Evolutionary conservation across 352 stramenopile species (phyloP).

Genomic region (Phytophthora constricta): DNA sequence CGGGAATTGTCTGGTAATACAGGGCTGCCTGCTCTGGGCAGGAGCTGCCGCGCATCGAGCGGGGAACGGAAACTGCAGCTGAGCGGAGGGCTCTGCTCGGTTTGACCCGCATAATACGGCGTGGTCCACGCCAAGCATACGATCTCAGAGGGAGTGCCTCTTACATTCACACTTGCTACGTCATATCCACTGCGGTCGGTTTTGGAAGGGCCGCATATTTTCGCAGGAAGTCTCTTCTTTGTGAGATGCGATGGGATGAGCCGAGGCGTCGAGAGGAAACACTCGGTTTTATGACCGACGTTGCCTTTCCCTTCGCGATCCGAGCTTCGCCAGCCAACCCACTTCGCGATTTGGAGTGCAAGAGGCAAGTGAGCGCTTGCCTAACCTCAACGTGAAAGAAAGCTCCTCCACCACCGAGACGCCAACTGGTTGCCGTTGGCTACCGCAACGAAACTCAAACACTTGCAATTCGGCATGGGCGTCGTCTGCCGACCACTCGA

Average conservation of each 20-base stretch:
- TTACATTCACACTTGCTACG: not conserved
- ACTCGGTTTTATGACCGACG: no score
- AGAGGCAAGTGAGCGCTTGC: conserved; percentile 12
- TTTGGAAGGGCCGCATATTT: conserved; percentile 11
- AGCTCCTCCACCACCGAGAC: not conserved
- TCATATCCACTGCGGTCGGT: not conserved
- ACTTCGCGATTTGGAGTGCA: conserved; percentile 13
- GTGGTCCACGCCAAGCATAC: conserved; percentile 5
- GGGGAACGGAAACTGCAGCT: no score
- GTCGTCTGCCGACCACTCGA: conserved; percentile 33
- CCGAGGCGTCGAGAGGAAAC: no score
- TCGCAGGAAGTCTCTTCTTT: conserved; percentile 25
- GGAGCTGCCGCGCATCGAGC: no score
- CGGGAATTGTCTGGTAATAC: no score
- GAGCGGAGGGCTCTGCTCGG: no score
- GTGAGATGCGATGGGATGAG: conserved; percentile 22
- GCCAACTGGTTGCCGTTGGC: not conserved
- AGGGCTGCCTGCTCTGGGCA: no score
- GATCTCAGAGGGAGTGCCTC: not conserved
- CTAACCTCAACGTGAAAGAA: conserved; percentile 11
- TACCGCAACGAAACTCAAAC: not conserved
- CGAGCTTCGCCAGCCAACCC: conserved; percentile 19
- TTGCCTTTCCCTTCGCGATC: conserved; percentile 2
- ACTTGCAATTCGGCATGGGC: conserved; percentile 22
- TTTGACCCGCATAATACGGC: no score